A percentile compares a stretch with the other conserved stretches of the same genome.
Conservation (phyloP, 192 early-diverging fungal genomes). For the Coemansia sp. region DNA sequence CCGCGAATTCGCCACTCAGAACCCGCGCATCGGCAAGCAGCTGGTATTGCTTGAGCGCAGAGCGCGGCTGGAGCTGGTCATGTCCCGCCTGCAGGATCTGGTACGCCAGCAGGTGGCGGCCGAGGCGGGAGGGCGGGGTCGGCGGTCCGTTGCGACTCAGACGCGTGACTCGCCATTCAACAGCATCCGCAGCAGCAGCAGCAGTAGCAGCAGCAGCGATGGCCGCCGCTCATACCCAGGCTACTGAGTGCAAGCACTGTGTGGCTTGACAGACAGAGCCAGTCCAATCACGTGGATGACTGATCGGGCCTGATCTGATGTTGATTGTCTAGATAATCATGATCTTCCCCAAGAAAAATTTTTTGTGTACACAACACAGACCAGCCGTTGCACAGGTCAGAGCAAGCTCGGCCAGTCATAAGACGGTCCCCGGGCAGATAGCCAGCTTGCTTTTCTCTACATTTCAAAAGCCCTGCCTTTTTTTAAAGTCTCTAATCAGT, state of each 20-base stretch:
- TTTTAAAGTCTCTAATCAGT: slow-evolving; percentile 7
- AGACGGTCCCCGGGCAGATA: not conserved
- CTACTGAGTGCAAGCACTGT: slow-evolving; percentile 7
- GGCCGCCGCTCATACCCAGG: slow-evolving; percentile 22
- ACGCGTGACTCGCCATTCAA: slow-evolving; percentile 1
- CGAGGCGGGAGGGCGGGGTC: slow-evolving; percentile 6
- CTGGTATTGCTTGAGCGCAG: slow-evolving; percentile 83
- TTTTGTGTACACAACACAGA: not conserved
- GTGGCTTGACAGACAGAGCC: not conserved
- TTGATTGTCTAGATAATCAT: not conserved
- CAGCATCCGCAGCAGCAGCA: slow-evolving; percentile 8
- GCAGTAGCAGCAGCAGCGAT: slow-evolving; percentile 10
- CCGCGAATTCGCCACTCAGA: slow-evolving; percentile 85
- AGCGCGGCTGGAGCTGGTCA: slow-evolving; percentile 76
- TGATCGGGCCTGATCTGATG: not conserved
- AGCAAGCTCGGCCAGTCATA: not conserved
- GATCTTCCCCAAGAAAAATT: slow-evolving; percentile 4
- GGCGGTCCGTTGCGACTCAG: not conserved
- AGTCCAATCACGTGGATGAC: slow-evolving; percentile 2
- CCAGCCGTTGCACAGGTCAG: not conserved
- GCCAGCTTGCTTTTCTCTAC: not conserved
- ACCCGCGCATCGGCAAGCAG: slow-evolving; percentile 79
- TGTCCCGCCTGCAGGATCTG: slow-evolving; percentile 52
- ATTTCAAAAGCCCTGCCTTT: slow-evolving; percentile 7
- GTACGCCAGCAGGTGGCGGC: slow-evolving; percentile 36